phyloP scores from a whole-genome alignment of 305 asterid genomes.

The Stenogyne calaminthoides region DNA sequence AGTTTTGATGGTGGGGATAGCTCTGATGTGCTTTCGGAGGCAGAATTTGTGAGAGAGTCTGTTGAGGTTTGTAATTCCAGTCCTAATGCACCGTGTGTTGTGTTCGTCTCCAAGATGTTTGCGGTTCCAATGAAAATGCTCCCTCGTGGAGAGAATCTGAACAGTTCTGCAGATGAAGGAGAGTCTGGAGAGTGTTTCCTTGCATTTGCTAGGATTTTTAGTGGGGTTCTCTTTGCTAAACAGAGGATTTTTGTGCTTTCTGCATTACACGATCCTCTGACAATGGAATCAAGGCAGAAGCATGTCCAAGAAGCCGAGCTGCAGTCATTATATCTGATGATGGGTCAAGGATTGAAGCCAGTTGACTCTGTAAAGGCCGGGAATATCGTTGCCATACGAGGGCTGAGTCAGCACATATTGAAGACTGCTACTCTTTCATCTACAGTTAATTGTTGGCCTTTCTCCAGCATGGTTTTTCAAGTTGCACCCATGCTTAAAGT shows the following conservation, averaged over 20 bases:
- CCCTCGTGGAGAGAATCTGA: constrained; percentile 66
- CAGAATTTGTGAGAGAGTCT: constrained; percentile 68
- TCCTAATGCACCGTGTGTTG: constrained; percentile 74
- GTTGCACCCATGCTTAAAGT: constrained; percentile 92
- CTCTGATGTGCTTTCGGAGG: constrained; percentile 66
- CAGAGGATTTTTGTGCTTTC: constrained; percentile 88
- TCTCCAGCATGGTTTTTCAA: constrained; percentile 95
- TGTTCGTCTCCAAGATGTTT: constrained; percentile 95
- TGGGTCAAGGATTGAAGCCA: constrained; percentile 91
- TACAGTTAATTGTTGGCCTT: constrained; percentile 83
- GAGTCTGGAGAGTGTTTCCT: constrained; percentile 93
- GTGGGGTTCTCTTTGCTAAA: constrained; percentile 77
- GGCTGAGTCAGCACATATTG: constrained; percentile 88
- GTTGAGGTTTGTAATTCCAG: constrained; percentile 80
- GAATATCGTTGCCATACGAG: constrained; percentile 84
- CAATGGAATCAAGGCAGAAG: constrained; percentile 71
- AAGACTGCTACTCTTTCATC: constrained; percentile 94
- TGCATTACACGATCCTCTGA: constrained; percentile 77
- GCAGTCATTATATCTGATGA: constrained; percentile 86
- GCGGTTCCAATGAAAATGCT: constrained; percentile 85
- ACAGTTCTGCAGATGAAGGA: constrained; percentile 50
- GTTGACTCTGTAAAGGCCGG: constrained; percentile 86
- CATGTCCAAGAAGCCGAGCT: constrained; percentile 81
- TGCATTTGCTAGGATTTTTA: constrained; percentile 94
- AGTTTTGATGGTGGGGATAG: constrained; percentile 33